Conservation (phyloP, 169 alveolate species). For the Plasmodium coatneyi region DNA sequence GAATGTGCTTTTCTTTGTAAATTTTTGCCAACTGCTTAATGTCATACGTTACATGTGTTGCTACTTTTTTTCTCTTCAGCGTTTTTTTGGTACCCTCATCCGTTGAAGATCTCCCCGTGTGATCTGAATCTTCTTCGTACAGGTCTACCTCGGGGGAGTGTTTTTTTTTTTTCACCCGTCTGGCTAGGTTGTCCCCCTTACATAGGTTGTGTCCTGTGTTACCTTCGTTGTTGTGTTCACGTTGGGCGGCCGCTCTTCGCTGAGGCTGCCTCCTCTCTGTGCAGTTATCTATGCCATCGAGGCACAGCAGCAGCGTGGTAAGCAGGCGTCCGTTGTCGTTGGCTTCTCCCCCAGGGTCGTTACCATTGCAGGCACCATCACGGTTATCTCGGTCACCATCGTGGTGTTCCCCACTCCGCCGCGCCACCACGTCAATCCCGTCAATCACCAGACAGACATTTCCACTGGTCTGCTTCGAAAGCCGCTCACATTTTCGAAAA, state of each 20-base stretch:
- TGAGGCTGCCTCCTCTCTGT: background rate
- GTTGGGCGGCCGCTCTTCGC: background rate
- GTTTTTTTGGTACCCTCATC: background rate
- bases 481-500: slow-evolving; percentile 19
- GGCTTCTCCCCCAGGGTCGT: background rate
- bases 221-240: background rate
- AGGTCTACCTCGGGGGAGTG: background rate
- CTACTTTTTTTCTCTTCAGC: background rate
- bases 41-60: slow-evolving; percentile 19
- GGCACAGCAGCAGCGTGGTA: slow-evolving; percentile 51
- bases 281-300: slow-evolving; percentile 51
- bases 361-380: background rate
- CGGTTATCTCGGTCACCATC: background rate
- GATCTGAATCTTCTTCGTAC: background rate
- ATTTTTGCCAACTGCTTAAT: slow-evolving; percentile 54
- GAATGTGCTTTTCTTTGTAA: slow-evolving; percentile 21
- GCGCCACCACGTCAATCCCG: slow-evolving; percentile 63
- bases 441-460: slow-evolving; percentile 34
- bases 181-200: background rate
- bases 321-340: slow-evolving; percentile 17
- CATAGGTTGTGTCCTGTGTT: background rate
- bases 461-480: background rate
- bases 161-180: background rate
- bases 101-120: background rate
- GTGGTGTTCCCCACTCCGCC: background rate